Base-by-base conservation (phyloP, 768 basidiomycete genomes). In the Boletus rubescentipes region DNA sequence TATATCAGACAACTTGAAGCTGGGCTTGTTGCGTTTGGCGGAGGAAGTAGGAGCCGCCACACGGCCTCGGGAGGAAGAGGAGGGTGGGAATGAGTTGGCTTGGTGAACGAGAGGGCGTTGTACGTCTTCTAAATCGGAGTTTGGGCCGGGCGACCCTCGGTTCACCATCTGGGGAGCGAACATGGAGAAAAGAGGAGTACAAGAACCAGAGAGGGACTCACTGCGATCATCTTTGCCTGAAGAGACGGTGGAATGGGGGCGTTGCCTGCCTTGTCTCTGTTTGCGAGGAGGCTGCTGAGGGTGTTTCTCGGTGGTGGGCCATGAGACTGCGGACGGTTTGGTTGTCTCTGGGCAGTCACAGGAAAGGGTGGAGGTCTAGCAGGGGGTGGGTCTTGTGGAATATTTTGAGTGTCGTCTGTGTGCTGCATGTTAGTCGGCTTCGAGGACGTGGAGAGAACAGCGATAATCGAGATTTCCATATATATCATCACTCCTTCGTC, bases 161-260 rank as follows among this genome's bases (percentile, higher is more conserved):
- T 75, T 75, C 38, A 79, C 76, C 75, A 83, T 77, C 82, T 79
- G 69, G 58, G 59, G 48, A 32, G 35, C 30, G 14, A 44, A 60
- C 59, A 61, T 66, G 66, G 53, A 47, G 45, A 44, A 3, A 32
- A 46, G 60, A 51, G 9, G 14, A 15, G 16, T 40, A 23, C 3
- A 18, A 16, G 16, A 10, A 5, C 41, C 26, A 1, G 12, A 20
- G 32, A 14, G 35, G 40, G 39, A 77, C 83, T 62, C 67, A 95
- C 93, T 29, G 88, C 91, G 38, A 89, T 91, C 88, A 98, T 90
- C 77, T 93, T 97, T 57, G 91, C 92, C 67, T 94, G 93, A 41
- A 98, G 79, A 42, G 84, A 80, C 0, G 94, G 91, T 0, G 95
- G 95, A 57, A 98, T 90, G 43, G 89, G 87, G 0, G 87, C 87